These are phyloP conservation scores for Candida awuae DNA, from an alignment of 805 yeast species.

Conservation along the genomic window DNA sequence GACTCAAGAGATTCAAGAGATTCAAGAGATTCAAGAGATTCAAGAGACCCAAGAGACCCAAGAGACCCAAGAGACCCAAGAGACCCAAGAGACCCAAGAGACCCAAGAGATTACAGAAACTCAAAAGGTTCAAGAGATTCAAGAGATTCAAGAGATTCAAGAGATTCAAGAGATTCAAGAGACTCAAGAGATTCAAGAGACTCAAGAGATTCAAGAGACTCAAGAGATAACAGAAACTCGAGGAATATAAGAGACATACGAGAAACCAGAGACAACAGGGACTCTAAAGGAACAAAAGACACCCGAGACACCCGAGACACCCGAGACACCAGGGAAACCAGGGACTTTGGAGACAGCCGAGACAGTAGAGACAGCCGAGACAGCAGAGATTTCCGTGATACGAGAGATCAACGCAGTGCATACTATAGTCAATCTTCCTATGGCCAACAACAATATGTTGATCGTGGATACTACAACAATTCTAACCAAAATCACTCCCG, in stretches of 20 bases:
- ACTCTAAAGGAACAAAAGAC: neutral
- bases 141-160: too few relatives aligned
- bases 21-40: neutral
- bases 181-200: neutral
- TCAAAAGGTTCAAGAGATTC: neutral
- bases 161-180: neutral
- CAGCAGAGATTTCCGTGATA: neutral
- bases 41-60: neutral
- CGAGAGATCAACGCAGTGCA: too few relatives aligned
- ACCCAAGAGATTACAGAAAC: neutral
- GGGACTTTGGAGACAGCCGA: neutral
- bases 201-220: neutral
- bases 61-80: too few relatives aligned
- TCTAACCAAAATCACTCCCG: neutral
- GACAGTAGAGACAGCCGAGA: neutral
- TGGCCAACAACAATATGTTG: too few relatives aligned
- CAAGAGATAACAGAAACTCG: neutral
- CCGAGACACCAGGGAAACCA: too few relatives aligned
- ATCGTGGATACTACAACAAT: too few relatives aligned
- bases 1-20: neutral
- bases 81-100: too few relatives aligned
- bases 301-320: neutral
- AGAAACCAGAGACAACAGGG: too few relatives aligned
- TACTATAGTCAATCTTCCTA: too few relatives aligned
- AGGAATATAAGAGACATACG: too few relatives aligned